Percentiles rank a stretch among this genome's conserved stretches.
Conservation (phyloP, 345 rosid genomes). For the Linum trigynum region DNA sequence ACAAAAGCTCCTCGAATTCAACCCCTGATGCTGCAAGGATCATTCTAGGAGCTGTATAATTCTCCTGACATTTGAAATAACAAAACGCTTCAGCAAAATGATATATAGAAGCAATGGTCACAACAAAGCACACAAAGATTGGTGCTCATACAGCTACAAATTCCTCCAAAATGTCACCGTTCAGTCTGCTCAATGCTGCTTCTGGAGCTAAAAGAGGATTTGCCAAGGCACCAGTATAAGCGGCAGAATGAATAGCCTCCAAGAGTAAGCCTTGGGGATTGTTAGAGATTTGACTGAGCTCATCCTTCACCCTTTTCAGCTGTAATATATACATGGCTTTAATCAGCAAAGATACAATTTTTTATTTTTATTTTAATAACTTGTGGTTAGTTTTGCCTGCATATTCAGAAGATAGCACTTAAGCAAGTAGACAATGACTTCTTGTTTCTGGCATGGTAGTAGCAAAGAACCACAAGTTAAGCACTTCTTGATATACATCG, state of each 20-base stretch:
- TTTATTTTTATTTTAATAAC: too few relatives aligned
- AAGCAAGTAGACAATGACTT: too few relatives aligned
- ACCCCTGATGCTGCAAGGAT: conserved; percentile 86
- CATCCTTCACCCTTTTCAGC: conserved; percentile 63
- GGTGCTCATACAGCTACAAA: conserved; percentile 58
- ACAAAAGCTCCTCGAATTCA: conserved; percentile 62
- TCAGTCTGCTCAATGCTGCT: conserved; percentile 51
- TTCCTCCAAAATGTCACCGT: conserved; percentile 48
- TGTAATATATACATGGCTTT: conserved; percentile 21
- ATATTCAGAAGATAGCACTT: too few relatives aligned
- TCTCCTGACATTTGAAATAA: conserved; percentile 43
- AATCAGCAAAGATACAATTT: neutral
- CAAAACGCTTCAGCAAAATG: conserved; percentile 10
- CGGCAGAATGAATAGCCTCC: conserved; percentile 87
- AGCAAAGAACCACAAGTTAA: too few relatives aligned
- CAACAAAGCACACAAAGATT: neutral
- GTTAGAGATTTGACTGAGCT: conserved; percentile 50
- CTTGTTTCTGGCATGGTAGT: too few relatives aligned
- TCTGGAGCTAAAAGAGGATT: conserved; percentile 84
- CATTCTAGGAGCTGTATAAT: conserved; percentile 70
- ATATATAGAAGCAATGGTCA: neutral
- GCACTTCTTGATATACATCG: neutral
- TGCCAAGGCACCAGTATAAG: conserved; percentile 71
- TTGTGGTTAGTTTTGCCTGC: neutral
- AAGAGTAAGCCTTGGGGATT: conserved; percentile 66